Base-by-base conservation (phyloP, 805 yeast genomes). In the Candida nitratophila region DNA sequence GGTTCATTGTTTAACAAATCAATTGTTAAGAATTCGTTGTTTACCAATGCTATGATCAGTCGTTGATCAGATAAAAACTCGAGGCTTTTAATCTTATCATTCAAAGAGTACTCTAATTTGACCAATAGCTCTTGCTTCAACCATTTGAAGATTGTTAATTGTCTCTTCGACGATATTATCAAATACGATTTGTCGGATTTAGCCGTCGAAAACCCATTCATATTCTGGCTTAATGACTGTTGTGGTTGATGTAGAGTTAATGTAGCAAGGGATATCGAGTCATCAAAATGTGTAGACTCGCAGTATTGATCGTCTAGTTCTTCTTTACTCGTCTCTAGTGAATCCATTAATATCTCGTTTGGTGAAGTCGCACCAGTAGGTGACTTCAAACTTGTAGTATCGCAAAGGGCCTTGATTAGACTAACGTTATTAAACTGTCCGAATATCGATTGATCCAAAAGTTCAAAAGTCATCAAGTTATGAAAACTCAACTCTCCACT, bases 211-310 rank as follows among this genome's bases (percentile, higher is more conserved):
- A 36, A 16, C 26, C 47, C 21, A 16, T 35, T 43, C 6, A n/a
- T n/a, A n/a, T n/a, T n/a, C n/a, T n/a, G n/a, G n/a, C n/a, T n/a
- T n/a, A n/a, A n/a, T n/a, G n/a, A n/a, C n/a, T n/a, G n/a, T n/a
- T n/a, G 17, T 46, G 38, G 45, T 49, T 39, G 38, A 26, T 48
- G 47, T 41, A 51, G 32, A 15, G 52, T 50, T 26, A 56, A 53
- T 1, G 64, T 60, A 14, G 65, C 65, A 35, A 63, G 43, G 2
- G 66, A 61, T 16, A 63, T 56, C 14, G 63, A 50, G 41, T 63
- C 67, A 22, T 53, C 51, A 37, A 53, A 58, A 15, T 48, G 43
- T 10, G 36, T 31, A 6, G 41, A 31, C 22, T 44, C 33, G n/a
- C 39, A 29, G 19, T 41, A 30, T 15, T 41, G 27, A 16, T 36